Evolutionary conservation across 1,139 yeast species (phyloP).

Genomic region (Taphrina communis): DNA sequence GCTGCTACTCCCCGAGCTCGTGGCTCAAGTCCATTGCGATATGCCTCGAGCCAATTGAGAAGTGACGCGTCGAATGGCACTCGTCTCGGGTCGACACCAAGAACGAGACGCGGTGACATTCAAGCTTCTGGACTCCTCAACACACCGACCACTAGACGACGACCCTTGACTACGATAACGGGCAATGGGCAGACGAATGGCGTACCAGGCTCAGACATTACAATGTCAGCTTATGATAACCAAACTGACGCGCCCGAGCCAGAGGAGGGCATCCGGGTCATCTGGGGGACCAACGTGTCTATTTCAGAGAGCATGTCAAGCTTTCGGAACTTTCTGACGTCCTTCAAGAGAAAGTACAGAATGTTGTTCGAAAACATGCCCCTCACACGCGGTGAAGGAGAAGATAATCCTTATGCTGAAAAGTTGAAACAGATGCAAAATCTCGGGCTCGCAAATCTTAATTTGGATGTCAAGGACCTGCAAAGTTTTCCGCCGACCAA

Average conservation of each 20-base stretch:
- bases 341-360: slow-evolving; percentile 80
- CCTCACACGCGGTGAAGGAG: slow-evolving; percentile 64
- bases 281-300: slow-evolving; percentile 98
- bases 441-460: slow-evolving; percentile 79
- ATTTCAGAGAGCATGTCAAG: slow-evolving; percentile 81
- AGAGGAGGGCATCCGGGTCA: slow-evolving; percentile 69
- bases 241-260: slow-evolving; percentile 28
- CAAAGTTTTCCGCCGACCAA: slow-evolving; percentile 76
- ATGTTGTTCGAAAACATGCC: slow-evolving; percentile 58
- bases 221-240: slow-evolving; percentile 48
- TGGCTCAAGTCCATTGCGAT: slow-evolving; percentile 29
- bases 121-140: slow-evolving; percentile 63
- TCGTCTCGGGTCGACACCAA: slow-evolving; percentile 39
- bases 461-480: slow-evolving; percentile 81
- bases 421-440: slow-evolving; percentile 72
- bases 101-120: slow-evolving; percentile 61
- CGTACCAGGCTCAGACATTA: slow-evolving; percentile 53
- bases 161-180: neutral
- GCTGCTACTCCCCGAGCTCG: slow-evolving; percentile 20
- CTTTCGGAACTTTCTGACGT: slow-evolving; percentile 81
- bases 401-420: slow-evolving; percentile 73
- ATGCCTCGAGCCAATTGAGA: slow-evolving; percentile 36
- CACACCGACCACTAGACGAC: slow-evolving; percentile 54
- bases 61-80: slow-evolving; percentile 29
- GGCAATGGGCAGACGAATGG: slow-evolving; percentile 16